Conservation (phyloP, 495 filamentous ascomycete species). For the Annulohypoxylon stygium region DNA sequence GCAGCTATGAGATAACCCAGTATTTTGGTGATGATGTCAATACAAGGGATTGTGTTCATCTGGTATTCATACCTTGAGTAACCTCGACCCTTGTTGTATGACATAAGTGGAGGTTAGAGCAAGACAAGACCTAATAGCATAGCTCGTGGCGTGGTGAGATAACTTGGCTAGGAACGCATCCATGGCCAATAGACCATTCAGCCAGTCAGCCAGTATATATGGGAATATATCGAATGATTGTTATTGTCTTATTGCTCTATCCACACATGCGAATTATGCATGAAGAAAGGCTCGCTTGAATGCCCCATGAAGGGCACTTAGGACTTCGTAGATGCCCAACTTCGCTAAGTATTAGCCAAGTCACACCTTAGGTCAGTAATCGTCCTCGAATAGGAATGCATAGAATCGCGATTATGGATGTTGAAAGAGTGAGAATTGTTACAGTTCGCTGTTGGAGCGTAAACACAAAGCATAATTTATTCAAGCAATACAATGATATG, state of each 20-base stretch:
- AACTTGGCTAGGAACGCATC: slow-evolving; percentile 81
- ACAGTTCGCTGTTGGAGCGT: slow-evolving; percentile 15
- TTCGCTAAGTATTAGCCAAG: slow-evolving; percentile 11
- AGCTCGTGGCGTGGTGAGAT: slow-evolving; percentile 83
- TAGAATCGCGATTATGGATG: slow-evolving; percentile 9
- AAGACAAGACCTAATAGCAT: slow-evolving; percentile 91
- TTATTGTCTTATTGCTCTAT: slow-evolving; percentile 16
- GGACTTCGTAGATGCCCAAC: slow-evolving; percentile 21
- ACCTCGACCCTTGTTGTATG: slow-evolving; percentile 80
- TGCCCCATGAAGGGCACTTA: slow-evolving; percentile 40
- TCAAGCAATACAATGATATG: not conserved
- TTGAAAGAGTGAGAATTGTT: slow-evolving; percentile 8
- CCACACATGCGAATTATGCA: slow-evolving; percentile 23
- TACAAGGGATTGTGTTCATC: not conserved
- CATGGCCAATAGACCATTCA: slow-evolving; percentile 63
- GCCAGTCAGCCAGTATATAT: not conserved
- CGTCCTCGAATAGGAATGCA: slow-evolving; percentile 15
- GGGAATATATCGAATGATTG: slow-evolving; percentile 6
- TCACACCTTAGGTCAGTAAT: slow-evolving; percentile 16
- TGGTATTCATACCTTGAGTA: slow-evolving; percentile 74
- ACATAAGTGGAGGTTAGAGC: slow-evolving; percentile 89
- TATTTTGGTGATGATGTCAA: not conserved
- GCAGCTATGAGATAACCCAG: slow-evolving; percentile 2
- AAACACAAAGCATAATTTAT: slow-evolving; percentile 2
- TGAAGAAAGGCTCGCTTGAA: slow-evolving; percentile 7